Percentiles rank a stretch among this genome's conserved stretches.
phyloP scores from a whole-genome alignment of 805 yeast species.

The Pichia californica region DNA sequence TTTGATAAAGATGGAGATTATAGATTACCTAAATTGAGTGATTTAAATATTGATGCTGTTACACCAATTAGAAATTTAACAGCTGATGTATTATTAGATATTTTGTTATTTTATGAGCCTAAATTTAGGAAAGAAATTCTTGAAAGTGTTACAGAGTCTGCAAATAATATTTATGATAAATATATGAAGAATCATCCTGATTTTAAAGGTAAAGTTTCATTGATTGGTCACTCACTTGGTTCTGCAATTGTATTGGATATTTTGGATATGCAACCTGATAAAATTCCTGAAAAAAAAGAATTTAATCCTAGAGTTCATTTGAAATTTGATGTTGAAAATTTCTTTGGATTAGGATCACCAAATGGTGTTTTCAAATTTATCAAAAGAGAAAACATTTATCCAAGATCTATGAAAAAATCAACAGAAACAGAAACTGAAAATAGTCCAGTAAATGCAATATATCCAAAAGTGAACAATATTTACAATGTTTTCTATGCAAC shows the following conservation, averaged over 20 bases:
- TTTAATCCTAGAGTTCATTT: conserved; percentile 36
- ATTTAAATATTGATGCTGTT: conserved; percentile 73
- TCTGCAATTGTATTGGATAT: conserved; percentile 80
- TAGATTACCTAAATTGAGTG: conserved; percentile 55
- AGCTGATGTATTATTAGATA: conserved; percentile 84
- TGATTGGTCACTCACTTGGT: conserved; percentile 90
- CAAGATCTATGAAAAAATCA: conserved; percentile 18
- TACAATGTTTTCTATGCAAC: conserved; percentile 86
- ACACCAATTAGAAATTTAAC: conserved; percentile 68
- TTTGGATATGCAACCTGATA: conserved; percentile 40
- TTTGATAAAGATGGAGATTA: conserved; percentile 33
- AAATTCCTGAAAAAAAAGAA: conserved; percentile 21
- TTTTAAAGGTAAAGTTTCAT: conserved; percentile 74
- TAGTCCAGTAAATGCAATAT: conserved; percentile 15
- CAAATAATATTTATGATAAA: conserved; percentile 54
- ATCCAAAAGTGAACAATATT: conserved; percentile 57
- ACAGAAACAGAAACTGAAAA: conserved; percentile 7
- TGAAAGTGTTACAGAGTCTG: conserved; percentile 51
- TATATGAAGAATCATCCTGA: conserved; percentile 61
- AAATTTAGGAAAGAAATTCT: conserved; percentile 56
- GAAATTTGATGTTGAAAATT: conserved; percentile 65
- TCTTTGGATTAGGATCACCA: conserved; percentile 86
- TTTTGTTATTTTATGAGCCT: conserved; percentile 73
- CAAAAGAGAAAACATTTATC: conserved; percentile 52
- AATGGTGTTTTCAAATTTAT: conserved; percentile 79